Evolutionary conservation across 805 yeast genomes (phyloP), one percentile per base, ranked within the genome.

Genomic region (Sporopachydermia lactativora): DNA sequence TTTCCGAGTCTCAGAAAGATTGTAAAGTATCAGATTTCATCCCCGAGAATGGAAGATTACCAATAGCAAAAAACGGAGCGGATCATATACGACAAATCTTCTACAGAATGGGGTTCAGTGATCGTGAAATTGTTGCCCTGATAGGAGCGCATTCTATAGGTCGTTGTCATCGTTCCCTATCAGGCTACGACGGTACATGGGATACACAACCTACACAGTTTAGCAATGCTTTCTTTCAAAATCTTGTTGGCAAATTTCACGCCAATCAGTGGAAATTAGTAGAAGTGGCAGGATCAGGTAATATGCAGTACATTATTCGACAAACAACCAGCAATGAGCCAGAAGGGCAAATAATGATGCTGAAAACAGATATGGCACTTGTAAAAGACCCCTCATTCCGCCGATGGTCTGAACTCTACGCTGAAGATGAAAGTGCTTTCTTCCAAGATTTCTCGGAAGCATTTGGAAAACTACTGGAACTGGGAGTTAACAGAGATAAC

Each of bases 121-220:
- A 67, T 48, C 54, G 57, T 48, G 74, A 70, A 48, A 61, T 66
- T 44, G 73, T 68, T 15, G 60, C 63, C 36, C 52, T 70, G 39
- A 56, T 66, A 35, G 74, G 74, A 34, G 71, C 71, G 11, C 74
- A 70, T 50, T 60, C 65, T 8, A 45, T 70, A 34, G 74, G 74
- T 18, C 53, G 73, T 49, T 65, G 73, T 45, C 74, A 69, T 48
- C 54, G 60, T 37, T 53, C 54, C 42, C 64, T 53, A 42, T 65
- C 71, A 48, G 74, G 73, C 4, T 69, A 68, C 59, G 64, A 65
- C 37, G 74, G 73, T 1, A 58, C 61, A 45, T 69, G 74, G 74
- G 65, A 73, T 1, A 47, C 46, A 6, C 43, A 61, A 18, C 71
- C 73, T 0, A 54, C 53, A 3, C 49, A 39, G 16, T 69, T 69